These are phyloP conservation scores for Pouteria glomerata DNA, from an alignment of 148 eudicot species.

Conservation along the genomic window DNA sequence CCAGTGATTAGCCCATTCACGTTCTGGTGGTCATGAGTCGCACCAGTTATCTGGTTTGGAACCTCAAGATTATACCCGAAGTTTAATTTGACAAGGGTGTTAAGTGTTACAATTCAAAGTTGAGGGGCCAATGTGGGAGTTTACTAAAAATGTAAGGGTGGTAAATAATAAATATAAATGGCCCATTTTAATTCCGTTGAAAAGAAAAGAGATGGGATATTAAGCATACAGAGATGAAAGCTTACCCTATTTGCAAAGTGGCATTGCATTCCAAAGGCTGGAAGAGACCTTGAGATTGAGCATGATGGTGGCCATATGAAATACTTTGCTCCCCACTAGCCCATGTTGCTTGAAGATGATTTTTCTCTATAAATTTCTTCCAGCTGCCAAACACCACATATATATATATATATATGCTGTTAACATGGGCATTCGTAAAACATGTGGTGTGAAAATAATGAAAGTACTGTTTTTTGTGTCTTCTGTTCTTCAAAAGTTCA, in stretches of 20 bases:
- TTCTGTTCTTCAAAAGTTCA: background rate
- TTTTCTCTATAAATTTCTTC: conserved; percentile 57
- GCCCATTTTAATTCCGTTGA: too few species aligned
- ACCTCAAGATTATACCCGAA: conserved; percentile 55
- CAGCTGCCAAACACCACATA: conserved; percentile 36
- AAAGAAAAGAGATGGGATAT: background rate
- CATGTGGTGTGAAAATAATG: background rate
- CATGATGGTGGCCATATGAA: conserved; percentile 41
- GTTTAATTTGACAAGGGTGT: too few species aligned
- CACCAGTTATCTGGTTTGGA: conserved; percentile 52
- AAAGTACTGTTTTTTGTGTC: background rate
- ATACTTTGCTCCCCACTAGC: conserved; percentile 48
- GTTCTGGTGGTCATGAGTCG: conserved; percentile 51
- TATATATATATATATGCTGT: background rate
- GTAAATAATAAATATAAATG: background rate
- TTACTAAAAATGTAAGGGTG: background rate
- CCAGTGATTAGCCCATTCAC: conserved; percentile 67
- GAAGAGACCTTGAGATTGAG: conserved; percentile 72
- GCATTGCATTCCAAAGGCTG: conserved; percentile 73
- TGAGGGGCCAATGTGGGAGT: too few species aligned
- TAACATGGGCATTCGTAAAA: background rate
- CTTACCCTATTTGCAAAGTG: conserved; percentile 74
- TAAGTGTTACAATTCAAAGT: too few species aligned
- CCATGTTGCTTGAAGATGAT: conserved; percentile 60
- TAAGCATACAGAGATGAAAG: background rate